These are phyloP conservation scores for Silene noctiflora DNA, from an alignment of 179 eudicot genomes.

Conservation along the genomic window DNA sequence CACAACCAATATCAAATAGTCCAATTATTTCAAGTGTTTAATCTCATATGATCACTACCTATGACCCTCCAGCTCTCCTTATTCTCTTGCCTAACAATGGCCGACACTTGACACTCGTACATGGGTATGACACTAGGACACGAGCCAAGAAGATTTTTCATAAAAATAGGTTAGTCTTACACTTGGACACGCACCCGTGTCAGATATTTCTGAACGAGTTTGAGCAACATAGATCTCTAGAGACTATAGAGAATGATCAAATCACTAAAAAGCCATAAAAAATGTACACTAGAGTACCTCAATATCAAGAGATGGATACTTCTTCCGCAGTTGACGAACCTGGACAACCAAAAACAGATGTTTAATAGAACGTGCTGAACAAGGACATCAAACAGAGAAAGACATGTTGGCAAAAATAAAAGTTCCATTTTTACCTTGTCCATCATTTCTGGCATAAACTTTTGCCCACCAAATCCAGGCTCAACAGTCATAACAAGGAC, in stretches of 20 bases:
- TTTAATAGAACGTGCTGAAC: background rate
- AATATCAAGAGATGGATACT: slow-evolving; percentile 88
- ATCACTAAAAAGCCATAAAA: background rate
- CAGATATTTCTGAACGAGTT: too few species aligned
- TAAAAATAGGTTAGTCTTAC: too few species aligned
- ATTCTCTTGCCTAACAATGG: too few species aligned
- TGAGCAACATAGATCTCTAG: too few species aligned
- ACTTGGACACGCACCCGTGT: too few species aligned
- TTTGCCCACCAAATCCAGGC: slow-evolving; percentile 99
- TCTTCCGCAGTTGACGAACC: slow-evolving; percentile 77
- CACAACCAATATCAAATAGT: too few species aligned
- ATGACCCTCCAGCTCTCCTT: too few species aligned
- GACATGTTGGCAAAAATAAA: background rate
- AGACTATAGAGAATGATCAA: slow-evolving; percentile 1
- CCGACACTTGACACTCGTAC: too few species aligned
- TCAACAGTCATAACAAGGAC: slow-evolving; percentile 97
- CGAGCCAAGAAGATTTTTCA: too few species aligned
- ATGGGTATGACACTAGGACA: too few species aligned
- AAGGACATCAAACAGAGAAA: background rate
- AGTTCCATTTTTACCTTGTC: slow-evolving; percentile 57
- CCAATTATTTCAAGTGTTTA: too few species aligned
- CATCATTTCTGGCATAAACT: slow-evolving; percentile 97
- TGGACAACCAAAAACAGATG: slow-evolving; percentile 23
- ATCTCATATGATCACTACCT: too few species aligned
- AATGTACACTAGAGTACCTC: slow-evolving; percentile 50